Percentiles rank a stretch among this genome's conserved stretches.
phyloP scores from a whole-genome alignment of 2,329 filamentous ascomycete genomes.

The Microdochium paspali region DNA sequence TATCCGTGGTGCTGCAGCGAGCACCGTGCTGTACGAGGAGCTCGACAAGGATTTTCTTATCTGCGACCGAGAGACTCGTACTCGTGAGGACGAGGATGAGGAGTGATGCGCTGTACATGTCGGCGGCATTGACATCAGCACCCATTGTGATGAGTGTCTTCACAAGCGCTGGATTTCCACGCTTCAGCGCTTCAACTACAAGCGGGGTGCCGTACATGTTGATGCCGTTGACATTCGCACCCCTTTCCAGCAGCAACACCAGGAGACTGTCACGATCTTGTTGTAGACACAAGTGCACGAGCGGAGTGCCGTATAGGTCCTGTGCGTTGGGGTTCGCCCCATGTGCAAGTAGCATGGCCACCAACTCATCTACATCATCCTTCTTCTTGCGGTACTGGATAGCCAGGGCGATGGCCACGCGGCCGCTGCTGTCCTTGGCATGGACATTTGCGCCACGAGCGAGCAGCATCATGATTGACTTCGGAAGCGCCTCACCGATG shows the following conservation, averaged over 20 bases:
- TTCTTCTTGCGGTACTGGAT: background rate
- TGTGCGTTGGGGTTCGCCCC: conserved; percentile 1
- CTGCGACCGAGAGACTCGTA: background rate
- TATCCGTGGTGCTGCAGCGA: background rate
- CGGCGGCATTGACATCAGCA: conserved; percentile 4
- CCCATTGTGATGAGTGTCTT: conserved; percentile 7
- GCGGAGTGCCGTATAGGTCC: conserved; percentile 1
- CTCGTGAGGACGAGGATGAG: conserved; percentile 13
- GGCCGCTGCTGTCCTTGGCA: conserved; percentile 15
- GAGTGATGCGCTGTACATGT: conserved; percentile 5
- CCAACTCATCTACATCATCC: conserved; percentile 3
- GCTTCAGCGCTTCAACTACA: conserved; percentile 1
- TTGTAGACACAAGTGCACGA: conserved; percentile 1
- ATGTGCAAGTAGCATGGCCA: conserved; percentile 2
- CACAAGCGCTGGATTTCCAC: background rate
- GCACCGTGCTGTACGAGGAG: background rate
- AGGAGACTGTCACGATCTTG: conserved; percentile 1
- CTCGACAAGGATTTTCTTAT: background rate
- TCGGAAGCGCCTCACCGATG: conserved; percentile 3
- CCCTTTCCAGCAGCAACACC: conserved; percentile 1
- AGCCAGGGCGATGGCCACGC: conserved; percentile 16
- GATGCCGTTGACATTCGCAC: conserved; percentile 1
- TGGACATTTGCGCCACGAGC: conserved; percentile 16
- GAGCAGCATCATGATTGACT: conserved; percentile 8
- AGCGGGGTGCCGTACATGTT: conserved; percentile 2